Percentiles rank a stretch among this genome's conserved stretches.
These are phyloP conservation scores for Cercospora zeae-maydis DNA, from an alignment of 2,329 filamentous ascomycete genomes.

Conservation along the genomic window DNA sequence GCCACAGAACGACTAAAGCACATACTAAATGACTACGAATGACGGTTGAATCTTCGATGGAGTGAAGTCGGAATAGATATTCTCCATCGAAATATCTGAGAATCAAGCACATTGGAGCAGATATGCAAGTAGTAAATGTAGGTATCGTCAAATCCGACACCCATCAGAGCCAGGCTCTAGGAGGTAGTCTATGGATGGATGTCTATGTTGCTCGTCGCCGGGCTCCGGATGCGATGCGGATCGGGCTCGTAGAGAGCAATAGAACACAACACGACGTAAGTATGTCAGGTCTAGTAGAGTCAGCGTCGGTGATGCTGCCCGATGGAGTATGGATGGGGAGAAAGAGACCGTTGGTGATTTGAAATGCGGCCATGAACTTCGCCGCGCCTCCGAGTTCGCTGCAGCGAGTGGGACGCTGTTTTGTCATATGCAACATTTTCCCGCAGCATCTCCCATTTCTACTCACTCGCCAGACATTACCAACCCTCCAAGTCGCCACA, in stretches of 20 bases:
- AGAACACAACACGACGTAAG: not conserved
- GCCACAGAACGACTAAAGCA: not conserved
- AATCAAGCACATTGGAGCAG: too few species aligned
- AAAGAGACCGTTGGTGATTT: not conserved
- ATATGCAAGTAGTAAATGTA: too few species aligned
- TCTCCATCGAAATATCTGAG: not conserved
- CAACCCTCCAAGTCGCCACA: constrained; percentile 54
- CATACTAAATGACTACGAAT: not conserved
- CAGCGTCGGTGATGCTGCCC: not conserved
- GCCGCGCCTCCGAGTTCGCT: not conserved
- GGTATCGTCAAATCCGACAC: too few species aligned
- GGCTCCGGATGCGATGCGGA: not conserved
- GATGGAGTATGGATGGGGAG: not conserved
- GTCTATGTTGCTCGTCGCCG: too few species aligned
- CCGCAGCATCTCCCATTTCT: not conserved
- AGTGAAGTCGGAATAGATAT: not conserved
- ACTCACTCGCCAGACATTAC: too few species aligned
- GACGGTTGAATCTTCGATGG: not conserved
- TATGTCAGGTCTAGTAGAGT: not conserved
- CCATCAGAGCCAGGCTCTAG: too few species aligned
- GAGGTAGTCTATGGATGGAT: too few species aligned
- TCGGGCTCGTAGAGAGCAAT: not conserved
- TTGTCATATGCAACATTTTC: not conserved
- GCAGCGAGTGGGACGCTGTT: not conserved
- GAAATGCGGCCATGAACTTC: not conserved